These are phyloP conservation scores for Somion occarium DNA, from an alignment of 1,284 basidiomycete genomes.

Conservation along the genomic window DNA sequence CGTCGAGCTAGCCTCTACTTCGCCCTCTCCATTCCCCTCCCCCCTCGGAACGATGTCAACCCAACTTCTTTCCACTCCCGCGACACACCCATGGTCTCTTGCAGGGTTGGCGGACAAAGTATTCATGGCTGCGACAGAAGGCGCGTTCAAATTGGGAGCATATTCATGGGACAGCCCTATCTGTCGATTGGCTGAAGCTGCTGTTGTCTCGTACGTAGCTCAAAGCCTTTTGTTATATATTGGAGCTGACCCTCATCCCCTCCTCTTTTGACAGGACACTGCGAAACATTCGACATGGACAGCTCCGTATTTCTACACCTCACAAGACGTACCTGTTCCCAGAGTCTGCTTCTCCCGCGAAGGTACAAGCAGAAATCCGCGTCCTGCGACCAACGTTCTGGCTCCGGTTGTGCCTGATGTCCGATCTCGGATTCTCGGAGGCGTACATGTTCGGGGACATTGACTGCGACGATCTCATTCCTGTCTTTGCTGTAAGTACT, in stretches of 20 bases:
- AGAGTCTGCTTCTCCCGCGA: background rate
- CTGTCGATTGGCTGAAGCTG: conserved; percentile 3
- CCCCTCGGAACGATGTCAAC: background rate
- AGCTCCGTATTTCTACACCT: conserved; percentile 21
- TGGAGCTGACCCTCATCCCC: background rate
- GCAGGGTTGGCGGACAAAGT: conserved; percentile 4
- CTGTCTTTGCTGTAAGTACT: conserved; percentile 35
- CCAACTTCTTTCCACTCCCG: conserved; percentile 1
- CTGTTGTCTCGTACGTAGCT: background rate
- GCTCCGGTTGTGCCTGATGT: conserved; percentile 44
- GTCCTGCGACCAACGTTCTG: conserved; percentile 43
- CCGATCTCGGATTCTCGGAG: conserved; percentile 29
- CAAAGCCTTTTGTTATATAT: background rate
- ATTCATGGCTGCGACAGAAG: conserved; percentile 3
- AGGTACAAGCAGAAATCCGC: conserved; percentile 15
- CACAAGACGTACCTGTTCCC: conserved; percentile 18
- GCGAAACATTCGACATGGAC: conserved; percentile 18
- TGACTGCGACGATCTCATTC: conserved; percentile 58
- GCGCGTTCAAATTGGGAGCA: conserved; percentile 1
- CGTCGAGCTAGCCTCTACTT: background rate
- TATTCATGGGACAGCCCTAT: conserved; percentile 1
- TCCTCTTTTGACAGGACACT: background rate
- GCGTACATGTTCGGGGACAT: conserved; percentile 41
- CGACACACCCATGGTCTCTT: conserved; percentile 2
- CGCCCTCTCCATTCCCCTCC: background rate